Base-by-base conservation (phyloP, 306 rosid species). In the Hippophae rhamnoides region DNA sequence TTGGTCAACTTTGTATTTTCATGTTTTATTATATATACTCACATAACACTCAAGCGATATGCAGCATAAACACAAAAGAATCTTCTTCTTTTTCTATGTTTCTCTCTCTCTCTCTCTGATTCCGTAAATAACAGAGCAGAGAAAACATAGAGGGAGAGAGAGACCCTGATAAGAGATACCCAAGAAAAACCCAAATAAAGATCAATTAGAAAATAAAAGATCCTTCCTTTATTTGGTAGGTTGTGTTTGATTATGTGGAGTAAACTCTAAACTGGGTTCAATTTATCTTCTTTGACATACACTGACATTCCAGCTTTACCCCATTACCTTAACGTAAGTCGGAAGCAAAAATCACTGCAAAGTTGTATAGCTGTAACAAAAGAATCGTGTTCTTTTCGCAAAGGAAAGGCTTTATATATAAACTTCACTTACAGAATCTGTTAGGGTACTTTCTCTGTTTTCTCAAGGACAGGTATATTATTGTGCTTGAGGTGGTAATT, bases 371-470 rank as follows among this genome's bases (percentile, higher is more conserved):
- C 38, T 31, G 38, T 31, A 31, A 31, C 38, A 63, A 76, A 72
- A 64, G 9, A 71, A 65, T 57, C 88, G 86, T 82, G 79, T 71
- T 65, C 83, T 78, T 79, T 76, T 79, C 76, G 83, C 94, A 84
- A 82, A 78, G 69, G 75, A 72, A 66, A 31, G 38, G 38, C 45
- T 27, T 47, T 48, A 31, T 40, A 64, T 68, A 65, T 51, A 65
- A 56, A 48, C 43, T 9, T 31, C 11, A n/a, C 47, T 6, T 48
- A 48, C 52, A 23, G 13, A 8, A 8, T 27, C 2, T 26, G 7
- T 47, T 7, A 10, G 54, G 14, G 54, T 13, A 42, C 42, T 25
- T 45, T 11, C 38, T 38, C 10, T 53, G 46, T 11, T 38, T 14
- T 55, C 43, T 60, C 14, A 6, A 18, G 23, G 23, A 45, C 41